These are phyloP conservation scores for Ophiocytium majus DNA, from an alignment of 352 stramenopile species.

Conservation along the genomic window DNA sequence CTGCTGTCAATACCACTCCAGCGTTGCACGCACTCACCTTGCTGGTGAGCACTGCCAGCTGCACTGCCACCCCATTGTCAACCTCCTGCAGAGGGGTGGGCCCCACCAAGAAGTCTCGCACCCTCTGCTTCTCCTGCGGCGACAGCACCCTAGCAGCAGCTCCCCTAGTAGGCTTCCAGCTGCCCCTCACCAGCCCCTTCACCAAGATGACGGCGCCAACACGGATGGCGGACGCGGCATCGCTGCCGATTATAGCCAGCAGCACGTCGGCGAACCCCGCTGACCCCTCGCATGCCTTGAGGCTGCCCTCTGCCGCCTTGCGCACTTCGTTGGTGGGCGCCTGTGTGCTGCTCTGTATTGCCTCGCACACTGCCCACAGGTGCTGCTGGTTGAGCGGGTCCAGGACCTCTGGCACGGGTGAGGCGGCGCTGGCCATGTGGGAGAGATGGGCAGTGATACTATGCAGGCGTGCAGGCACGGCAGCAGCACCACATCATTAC, in stretches of 20 bases:
- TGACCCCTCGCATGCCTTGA: not conserved
- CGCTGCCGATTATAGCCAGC: not conserved
- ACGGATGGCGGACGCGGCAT: not conserved
- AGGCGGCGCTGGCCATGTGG: not conserved
- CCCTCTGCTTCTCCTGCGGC: not conserved
- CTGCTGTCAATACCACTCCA: too few species aligned
- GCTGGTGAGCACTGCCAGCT: not conserved
- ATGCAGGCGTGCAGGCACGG: too few species aligned
- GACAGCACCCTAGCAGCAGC: conserved; percentile 1
- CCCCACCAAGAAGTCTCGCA: not conserved
- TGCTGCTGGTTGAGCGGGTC: not conserved
- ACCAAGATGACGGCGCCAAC: not conserved
- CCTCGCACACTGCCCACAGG: not conserved
- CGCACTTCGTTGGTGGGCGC: not conserved
- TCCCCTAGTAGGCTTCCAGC: conserved; percentile 4
- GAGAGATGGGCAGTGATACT: too few species aligned
- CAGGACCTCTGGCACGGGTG: not conserved
- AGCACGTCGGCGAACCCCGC: not conserved
- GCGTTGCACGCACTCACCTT: conserved; percentile 18
- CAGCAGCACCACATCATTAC: too few species aligned
- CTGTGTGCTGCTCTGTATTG: not conserved
- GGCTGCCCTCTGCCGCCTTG: not conserved
- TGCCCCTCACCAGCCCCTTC: not conserved
- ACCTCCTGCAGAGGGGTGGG: not conserved
- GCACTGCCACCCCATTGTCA: conserved; percentile 5